phyloP scores from a whole-genome alignment of 1,139 yeast genomes.

The Blastobotrys malaysiensis region DNA sequence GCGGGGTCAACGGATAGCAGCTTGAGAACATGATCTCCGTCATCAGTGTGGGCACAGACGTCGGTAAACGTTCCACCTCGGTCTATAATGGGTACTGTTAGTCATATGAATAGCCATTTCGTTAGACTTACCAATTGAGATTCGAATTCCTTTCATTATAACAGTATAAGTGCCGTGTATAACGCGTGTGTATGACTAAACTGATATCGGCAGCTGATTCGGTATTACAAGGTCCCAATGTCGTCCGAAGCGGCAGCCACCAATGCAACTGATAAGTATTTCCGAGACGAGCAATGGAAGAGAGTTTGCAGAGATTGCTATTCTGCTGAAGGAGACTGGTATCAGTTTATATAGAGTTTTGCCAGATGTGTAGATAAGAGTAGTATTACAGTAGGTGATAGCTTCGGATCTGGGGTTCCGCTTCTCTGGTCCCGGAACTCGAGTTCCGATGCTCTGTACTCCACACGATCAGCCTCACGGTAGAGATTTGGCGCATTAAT shows the following conservation, averaged over 20 bases:
- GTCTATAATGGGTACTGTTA: conserved; percentile 21
- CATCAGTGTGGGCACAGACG: conserved; percentile 48
- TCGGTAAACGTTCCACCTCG: conserved; percentile 81
- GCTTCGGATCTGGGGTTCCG: not conserved
- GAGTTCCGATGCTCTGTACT: not conserved
- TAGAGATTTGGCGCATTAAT: too few relatives aligned
- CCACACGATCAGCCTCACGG: too few relatives aligned
- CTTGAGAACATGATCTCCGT: conserved; percentile 51
- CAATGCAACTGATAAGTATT: not conserved
- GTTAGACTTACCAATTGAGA: conserved; percentile 13
- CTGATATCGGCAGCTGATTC: not conserved
- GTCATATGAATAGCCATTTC: not conserved
- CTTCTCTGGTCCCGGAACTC: not conserved
- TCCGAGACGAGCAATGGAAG: not conserved
- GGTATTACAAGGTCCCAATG: not conserved
- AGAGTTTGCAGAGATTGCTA: not conserved
- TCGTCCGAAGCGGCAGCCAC: not conserved
- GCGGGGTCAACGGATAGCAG: conserved; percentile 80
- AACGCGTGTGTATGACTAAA: not conserved
- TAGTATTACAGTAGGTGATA: not conserved
- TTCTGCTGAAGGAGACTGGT: not conserved
- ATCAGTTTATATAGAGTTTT: not conserved
- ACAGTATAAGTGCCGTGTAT: not conserved
- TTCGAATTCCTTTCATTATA: conserved; percentile 12
- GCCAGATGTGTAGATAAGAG: not conserved